These are phyloP conservation scores for Hydnum rufescens DNA, from an alignment of 768 basidiomycete genomes.

Conservation along the genomic window DNA sequence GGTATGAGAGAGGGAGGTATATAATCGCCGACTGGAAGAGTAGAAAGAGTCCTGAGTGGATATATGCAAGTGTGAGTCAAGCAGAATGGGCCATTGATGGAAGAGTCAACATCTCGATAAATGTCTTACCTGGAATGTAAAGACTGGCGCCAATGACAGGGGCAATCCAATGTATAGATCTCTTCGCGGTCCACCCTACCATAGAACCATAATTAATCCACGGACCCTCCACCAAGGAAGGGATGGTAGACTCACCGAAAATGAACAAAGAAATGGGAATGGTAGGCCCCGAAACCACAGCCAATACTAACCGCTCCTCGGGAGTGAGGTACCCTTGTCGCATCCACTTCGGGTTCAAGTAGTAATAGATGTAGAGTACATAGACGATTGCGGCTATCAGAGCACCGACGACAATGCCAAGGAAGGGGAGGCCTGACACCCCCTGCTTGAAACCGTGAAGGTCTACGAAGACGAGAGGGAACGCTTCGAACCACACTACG, in stretches of 20 bases:
- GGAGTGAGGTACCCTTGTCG: constrained; percentile 14
- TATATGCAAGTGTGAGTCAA: too few species aligned
- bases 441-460: constrained; percentile 13
- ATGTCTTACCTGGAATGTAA: constrained; percentile 14
- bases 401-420: constrained; percentile 14
- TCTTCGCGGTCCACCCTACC: constrained; percentile 13
- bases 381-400: constrained; percentile 11
- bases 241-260: constrained; percentile 22
- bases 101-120: too few species aligned
- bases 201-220: too few species aligned
- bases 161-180: constrained; percentile 14
- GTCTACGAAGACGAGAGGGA: constrained; percentile 16
- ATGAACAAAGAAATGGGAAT: constrained; percentile 21
- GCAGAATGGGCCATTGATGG: too few species aligned
- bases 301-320: constrained; percentile 19
- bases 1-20: too few species aligned
- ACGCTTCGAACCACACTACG: constrained; percentile 15
- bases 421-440: constrained; percentile 12
- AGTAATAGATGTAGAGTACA: constrained; percentile 7
- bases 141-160: constrained; percentile 10
- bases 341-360: constrained; percentile 17
- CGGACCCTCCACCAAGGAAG: too few species aligned
- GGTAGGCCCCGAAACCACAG: constrained; percentile 17
- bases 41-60: too few species aligned
- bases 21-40: too few species aligned